These are phyloP conservation scores for Haplosporangium sp. DNA, from an alignment of 371 early-diverging fungal species.

Conservation along the genomic window DNA sequence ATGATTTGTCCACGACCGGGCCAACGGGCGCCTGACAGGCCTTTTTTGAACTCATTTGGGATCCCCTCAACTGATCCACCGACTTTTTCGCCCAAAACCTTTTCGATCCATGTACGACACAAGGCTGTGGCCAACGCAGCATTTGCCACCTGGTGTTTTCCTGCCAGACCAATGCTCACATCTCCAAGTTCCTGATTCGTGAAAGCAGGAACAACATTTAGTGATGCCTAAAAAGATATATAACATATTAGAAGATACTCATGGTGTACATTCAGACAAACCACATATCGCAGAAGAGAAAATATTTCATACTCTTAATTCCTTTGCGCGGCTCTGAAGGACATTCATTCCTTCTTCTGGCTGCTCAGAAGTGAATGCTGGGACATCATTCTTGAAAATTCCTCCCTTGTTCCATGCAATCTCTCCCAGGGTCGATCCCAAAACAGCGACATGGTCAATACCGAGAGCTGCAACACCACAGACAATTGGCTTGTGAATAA, in stretches of 20 bases:
- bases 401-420: constrained; percentile 97
- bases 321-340: constrained; percentile 74
- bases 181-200: constrained; percentile 28
- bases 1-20: constrained; percentile 90
- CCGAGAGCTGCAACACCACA: constrained; percentile 89
- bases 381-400: constrained; percentile 83
- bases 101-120: constrained; percentile 71
- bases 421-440: constrained; percentile 80
- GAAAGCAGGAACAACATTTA: constrained; percentile 29
- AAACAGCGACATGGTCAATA: constrained; percentile 78
- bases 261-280: constrained; percentile 16
- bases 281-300: too few species aligned
- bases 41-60: constrained; percentile 65
- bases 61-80: constrained; percentile 36
- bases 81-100: constrained; percentile 52
- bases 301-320: constrained; percentile 68
- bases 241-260: neutral
- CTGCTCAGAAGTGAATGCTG: constrained; percentile 81
- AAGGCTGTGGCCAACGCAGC: constrained; percentile 83
- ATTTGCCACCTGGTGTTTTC: constrained; percentile 88
- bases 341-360: constrained; percentile 75
- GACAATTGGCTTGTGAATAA: constrained; percentile 75
- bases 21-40: constrained; percentile 80
- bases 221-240: constrained; percentile 19
- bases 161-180: constrained; percentile 65